Evolutionary conservation across 2,329 filamentous ascomycete species (phyloP).

Genomic region (Plenodomus biglobosus): DNA sequence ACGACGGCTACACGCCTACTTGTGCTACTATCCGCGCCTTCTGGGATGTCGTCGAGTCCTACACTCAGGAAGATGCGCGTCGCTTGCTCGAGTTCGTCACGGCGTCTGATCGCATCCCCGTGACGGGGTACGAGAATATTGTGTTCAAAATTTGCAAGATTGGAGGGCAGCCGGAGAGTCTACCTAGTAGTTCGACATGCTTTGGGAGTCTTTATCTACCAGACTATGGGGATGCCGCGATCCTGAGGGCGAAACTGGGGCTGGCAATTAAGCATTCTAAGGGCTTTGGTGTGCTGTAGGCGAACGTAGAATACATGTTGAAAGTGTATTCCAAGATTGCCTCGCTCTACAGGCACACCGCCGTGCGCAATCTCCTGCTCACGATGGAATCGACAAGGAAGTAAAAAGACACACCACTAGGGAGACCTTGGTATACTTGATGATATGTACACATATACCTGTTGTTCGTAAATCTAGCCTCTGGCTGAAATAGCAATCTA

Average conservation of each 20-base stretch:
- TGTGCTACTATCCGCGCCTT: constrained; percentile 76
- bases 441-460: too few species aligned
- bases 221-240: constrained; percentile 71
- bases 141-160: constrained; percentile 83
- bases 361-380: too few species aligned
- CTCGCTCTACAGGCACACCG: too few species aligned
- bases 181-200: constrained; percentile 91
- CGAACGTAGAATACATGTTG: too few species aligned
- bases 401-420: too few species aligned
- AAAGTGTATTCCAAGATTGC: too few species aligned
- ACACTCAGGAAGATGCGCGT: constrained; percentile 68
- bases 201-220: constrained; percentile 87
- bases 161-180: constrained; percentile 58
- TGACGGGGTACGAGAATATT: constrained; percentile 79
- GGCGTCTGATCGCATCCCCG: constrained; percentile 84
- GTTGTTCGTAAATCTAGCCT: too few species aligned
- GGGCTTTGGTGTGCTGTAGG: constrained; percentile 68
- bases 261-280: constrained; percentile 85
- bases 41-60: constrained; percentile 76
- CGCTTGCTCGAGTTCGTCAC: constrained; percentile 92
- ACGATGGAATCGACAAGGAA: too few species aligned
- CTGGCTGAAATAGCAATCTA: too few species aligned
- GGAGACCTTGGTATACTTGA: too few species aligned
- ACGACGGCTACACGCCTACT: constrained; percentile 70
- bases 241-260: constrained; percentile 72